phyloP scores from a whole-genome alignment of 805 yeast species.

The Candida koratica region DNA sequence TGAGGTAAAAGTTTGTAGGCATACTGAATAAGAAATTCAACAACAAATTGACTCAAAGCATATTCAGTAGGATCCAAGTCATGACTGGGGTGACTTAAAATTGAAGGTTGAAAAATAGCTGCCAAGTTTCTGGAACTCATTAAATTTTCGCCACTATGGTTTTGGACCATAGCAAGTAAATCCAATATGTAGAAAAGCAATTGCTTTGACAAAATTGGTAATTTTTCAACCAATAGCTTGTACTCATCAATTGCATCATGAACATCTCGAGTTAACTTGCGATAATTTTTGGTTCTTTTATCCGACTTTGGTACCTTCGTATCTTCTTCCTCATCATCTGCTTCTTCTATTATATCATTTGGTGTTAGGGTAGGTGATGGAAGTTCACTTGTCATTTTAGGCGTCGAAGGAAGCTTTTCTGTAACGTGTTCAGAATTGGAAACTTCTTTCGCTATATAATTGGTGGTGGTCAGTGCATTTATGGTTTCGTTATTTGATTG shows the following conservation, averaged over 20 bases:
- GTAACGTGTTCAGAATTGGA: background rate
- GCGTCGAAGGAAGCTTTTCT: background rate
- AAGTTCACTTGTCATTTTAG: slow-evolving; percentile 1
- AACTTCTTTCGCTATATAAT: background rate
- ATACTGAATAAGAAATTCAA: slow-evolving; percentile 85
- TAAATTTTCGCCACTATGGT: slow-evolving; percentile 69
- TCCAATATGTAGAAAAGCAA: slow-evolving; percentile 83
- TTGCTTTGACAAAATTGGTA: slow-evolving; percentile 79
- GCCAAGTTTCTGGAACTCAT: slow-evolving; percentile 94
- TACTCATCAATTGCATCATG: slow-evolving; percentile 68
- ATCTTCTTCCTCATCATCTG: slow-evolving; percentile 8
- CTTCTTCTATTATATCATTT: slow-evolving; percentile 6
- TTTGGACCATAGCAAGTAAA: slow-evolving; percentile 77
- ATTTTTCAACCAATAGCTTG: slow-evolving; percentile 58
- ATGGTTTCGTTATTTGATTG: background rate
- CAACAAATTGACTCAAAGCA: slow-evolving; percentile 77
- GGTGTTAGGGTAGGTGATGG: slow-evolving; percentile 8
- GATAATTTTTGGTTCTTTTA: slow-evolving; percentile 46
- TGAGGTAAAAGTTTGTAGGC: slow-evolving; percentile 72
- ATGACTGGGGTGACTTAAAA: slow-evolving; percentile 86
- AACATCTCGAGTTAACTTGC: slow-evolving; percentile 59
- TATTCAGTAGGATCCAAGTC: slow-evolving; percentile 92
- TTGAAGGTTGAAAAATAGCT: slow-evolving; percentile 96
- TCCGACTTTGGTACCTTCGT: slow-evolving; percentile 9
- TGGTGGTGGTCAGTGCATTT: background rate